A percentile compares a stretch with the other conserved stretches of the same genome.
Evolutionary conservation across 129 eudicot species (phyloP).

Genomic region (Lactuca saligna): DNA sequence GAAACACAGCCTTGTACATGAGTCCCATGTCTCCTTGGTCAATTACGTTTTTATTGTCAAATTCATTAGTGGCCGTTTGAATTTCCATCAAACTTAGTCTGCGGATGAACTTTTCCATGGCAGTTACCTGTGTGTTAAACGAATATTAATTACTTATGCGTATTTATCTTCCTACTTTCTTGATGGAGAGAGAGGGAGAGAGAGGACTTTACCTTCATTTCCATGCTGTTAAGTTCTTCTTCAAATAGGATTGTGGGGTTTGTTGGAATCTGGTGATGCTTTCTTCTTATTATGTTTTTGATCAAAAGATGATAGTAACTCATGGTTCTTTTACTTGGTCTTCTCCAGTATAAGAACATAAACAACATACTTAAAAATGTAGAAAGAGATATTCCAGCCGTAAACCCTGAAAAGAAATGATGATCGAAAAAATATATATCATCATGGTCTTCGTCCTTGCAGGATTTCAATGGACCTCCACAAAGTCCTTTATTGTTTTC

Average conservation of each 20-base stretch:
- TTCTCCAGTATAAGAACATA: background rate
- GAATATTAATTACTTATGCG: background rate
- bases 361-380: too few species aligned
- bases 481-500: constrained; percentile 42
- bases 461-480: constrained; percentile 26
- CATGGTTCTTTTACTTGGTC: constrained; percentile 3
- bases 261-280: constrained; percentile 6
- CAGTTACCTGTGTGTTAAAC: constrained; percentile 28
- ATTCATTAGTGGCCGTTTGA: constrained; percentile 38
- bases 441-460: background rate
- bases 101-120: constrained; percentile 34
- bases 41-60: constrained; percentile 33
- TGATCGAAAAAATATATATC: background rate
- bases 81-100: constrained; percentile 40
- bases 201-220: background rate
- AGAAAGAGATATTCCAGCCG: too few species aligned
- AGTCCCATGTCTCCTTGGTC: constrained; percentile 44
- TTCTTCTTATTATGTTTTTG: constrained; percentile 21
- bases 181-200: background rate
- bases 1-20: constrained; percentile 41
- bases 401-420: background rate
- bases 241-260: background rate
- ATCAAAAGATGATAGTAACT: constrained; percentile 19
- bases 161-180: background rate
- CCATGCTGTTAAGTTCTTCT: background rate